Base-by-base conservation (phyloP, 2,329 filamentous ascomycete genomes). In the Claviceps maximensis region DNA sequence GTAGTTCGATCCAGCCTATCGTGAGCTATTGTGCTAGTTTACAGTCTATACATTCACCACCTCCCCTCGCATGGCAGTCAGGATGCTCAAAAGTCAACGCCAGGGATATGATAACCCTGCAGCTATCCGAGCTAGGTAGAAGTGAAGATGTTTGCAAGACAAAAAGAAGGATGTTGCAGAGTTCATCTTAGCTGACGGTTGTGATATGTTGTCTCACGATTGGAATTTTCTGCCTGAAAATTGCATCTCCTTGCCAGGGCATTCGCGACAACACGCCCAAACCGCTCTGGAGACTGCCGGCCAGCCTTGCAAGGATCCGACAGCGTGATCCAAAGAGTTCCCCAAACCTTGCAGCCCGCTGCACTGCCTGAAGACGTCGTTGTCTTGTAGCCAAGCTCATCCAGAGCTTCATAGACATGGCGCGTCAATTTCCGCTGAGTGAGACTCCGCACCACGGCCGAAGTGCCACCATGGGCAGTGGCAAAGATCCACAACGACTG, bases 401-500 rank as follows among this genome's bases (percentile, higher is more conserved):
- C 56, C 49, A 69, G 51, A 3, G 62, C 60, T 19, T 38, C 25
- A 55, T 63, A 66, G 19, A 69, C 53, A 27, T 61, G 61, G 8
- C 55, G 48, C 17, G 58, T 59, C 36, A 70, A 15, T 27, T 63
- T 59, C 36, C 61, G 56, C 53, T 57, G 55, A 12, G 60, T 58
- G 19, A 61, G 50, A 21, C 51, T 56, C 31, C 61, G 60, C 25
- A 69, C 63, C 4, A 69, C 57, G 7, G 58, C 54, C 10, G 56
- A 54, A 1, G 46, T 46, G 9, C 49, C 48, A 10, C 50, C 55
- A 2, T 53, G 53, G 12, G 49, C 33, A 21, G 61, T 59, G 2
- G 60, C 55, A 42, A 65, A 58, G 9, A 68, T 53, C 68, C 68
- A 71, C 17, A 71, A 57, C 31, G 66, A 63, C 41, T 64, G 54